Base-by-base conservation (phyloP, 805 yeast species). In the Zygotorulaspora sp. region DNA sequence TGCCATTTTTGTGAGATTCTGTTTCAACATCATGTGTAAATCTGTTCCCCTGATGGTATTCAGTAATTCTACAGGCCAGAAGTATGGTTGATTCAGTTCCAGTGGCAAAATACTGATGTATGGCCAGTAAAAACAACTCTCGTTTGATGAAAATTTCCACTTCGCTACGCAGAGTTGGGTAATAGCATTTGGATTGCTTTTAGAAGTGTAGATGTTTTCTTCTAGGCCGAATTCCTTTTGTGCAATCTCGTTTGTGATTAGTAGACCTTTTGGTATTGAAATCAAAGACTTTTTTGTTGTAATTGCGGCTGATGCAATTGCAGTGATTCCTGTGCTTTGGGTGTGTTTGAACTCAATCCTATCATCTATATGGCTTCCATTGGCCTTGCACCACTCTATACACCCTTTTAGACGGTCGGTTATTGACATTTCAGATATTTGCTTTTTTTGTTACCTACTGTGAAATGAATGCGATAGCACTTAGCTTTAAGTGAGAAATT, bases 11-110 rank as follows among this genome's bases (percentile, higher is more conserved):
- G 52, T 55, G 20, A 76, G 54, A 29, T 72, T 70, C n/a, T 68
- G 68, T 15, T 69, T 67, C 22, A 81, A 55, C 2, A 80, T 70
- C 29, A 71, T 63, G n/a, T 71, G 74, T 17, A 85, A 67, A 55
- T 87, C 89, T 0, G 95, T 81, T 0, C 89, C 89, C 29, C 69
- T 65, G 8, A 88, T 56, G 22, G 70, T 53, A 4, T 62, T 56
- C 37, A 74, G 66, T 29, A 81, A 84, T 2, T 61, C 63, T 0
- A 67, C 53, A 21, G 63, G 63, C 87, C 89, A 88, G 47, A 75
- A 76, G 36, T 74, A 72, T 1, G 96, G 95, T 8, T 79, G 67
- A n/a, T 70, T 69, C 14, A 76, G 67, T 5, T 65, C 61, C 4
- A 58, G 23, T 2, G 86, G 83, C 13, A 80, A 56, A 10, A 65